Evolutionary conservation across 108 stramenopile genomes (phyloP).

Genomic region (Pinguiococcus pyrenoidosus): DNA sequence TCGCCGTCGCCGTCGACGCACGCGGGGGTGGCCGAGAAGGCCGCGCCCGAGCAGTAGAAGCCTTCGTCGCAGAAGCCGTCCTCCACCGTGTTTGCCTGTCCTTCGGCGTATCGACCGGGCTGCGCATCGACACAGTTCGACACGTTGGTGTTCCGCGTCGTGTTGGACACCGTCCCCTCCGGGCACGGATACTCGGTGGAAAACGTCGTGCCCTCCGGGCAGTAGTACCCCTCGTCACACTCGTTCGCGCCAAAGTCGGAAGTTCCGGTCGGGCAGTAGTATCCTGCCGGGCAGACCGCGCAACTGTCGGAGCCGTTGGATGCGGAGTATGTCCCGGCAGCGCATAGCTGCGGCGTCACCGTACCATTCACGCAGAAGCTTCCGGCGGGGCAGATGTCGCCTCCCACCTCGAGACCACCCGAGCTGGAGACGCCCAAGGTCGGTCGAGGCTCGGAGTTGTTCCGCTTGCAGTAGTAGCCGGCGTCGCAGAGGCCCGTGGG

Average conservation of each 20-base stretch:
- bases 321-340: conserved; percentile 13
- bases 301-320: conserved; percentile 12
- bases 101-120: conserved; percentile 22
- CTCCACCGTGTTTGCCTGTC: conserved; percentile 1
- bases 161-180: conserved; percentile 9
- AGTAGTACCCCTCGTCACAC: conserved; percentile 26
- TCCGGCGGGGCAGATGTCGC: conserved; percentile 16
- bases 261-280: conserved; percentile 12
- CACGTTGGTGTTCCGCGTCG: background rate
- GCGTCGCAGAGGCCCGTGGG: conserved; percentile 20
- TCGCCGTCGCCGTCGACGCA: conserved; percentile 2
- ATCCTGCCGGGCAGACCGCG: conserved; percentile 28
- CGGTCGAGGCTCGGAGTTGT: conserved; percentile 7
- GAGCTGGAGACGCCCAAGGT: conserved; percentile 1
- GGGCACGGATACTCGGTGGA: conserved; percentile 20
- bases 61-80: conserved; percentile 21
- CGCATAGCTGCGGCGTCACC: conserved; percentile 5
- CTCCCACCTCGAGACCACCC: conserved; percentile 2
- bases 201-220: conserved; percentile 22
- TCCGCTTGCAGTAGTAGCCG: conserved; percentile 31
- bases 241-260: conserved; percentile 1
- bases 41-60: conserved; percentile 26
- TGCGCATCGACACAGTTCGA: conserved; percentile 20
- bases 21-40: conserved; percentile 16
- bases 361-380: conserved; percentile 16